Percentiles rank a stretch among this genome's conserved stretches.
These are phyloP conservation scores for Tetrapisispora nanseiensis DNA, from an alignment of 805 yeast genomes.

Conservation along the genomic window DNA sequence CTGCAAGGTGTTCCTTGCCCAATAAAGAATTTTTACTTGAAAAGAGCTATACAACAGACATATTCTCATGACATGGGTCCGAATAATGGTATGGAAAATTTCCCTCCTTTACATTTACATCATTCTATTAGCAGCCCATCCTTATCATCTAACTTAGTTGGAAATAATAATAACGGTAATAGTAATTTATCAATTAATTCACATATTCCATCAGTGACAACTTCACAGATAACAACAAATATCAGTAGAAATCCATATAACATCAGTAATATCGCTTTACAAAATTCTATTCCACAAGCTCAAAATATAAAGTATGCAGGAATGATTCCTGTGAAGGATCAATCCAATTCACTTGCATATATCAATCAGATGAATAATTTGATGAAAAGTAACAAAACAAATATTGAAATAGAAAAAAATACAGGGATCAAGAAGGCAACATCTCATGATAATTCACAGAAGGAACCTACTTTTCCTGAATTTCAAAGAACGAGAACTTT, in stretches of 20 bases:
- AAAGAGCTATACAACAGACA: slow-evolving; percentile 14
- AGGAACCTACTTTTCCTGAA: neutral
- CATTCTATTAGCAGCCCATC: slow-evolving; percentile 4
- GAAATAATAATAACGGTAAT: neutral
- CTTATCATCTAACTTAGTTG: neutral
- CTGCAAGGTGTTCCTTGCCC: slow-evolving; percentile 46
- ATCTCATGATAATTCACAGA: neutral
- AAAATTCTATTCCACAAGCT: neutral
- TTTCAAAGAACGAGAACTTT: neutral
- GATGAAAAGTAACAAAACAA: neutral
- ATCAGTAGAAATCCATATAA: slow-evolving; percentile 1
- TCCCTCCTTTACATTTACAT: neutral
- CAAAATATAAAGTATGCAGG: neutral
- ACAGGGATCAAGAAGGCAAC: neutral
- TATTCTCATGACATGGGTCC: neutral
- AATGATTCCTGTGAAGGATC: neutral
- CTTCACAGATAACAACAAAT: neutral
- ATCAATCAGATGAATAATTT: neutral
- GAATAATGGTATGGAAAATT: neutral
- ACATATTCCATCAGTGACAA: neutral
- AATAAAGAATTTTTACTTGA: slow-evolving; percentile 31
- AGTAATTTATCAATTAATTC: neutral
- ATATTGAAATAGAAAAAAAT: neutral
- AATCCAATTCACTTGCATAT: neutral
- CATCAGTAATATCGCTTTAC: neutral